A percentile compares a stretch with the other conserved stretches of the same genome.
Conservation (phyloP, 73 alveolate genomes). For the Stentor coeruleus region DNA sequence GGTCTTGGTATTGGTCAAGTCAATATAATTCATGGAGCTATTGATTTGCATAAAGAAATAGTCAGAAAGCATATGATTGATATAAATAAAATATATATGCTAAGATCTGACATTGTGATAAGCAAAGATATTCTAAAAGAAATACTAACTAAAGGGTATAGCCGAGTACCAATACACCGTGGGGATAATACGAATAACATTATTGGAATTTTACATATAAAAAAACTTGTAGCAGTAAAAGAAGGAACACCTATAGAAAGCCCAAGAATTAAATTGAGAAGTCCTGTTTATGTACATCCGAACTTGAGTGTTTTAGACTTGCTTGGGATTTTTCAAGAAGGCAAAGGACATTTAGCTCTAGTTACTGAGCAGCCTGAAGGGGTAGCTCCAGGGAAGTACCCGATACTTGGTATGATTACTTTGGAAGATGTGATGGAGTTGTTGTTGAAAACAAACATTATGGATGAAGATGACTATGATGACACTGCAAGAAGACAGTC, state of each 20-base stretch:
- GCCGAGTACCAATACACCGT: neutral
- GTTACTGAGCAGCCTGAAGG: slow-evolving; percentile 48
- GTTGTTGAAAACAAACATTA: slow-evolving; percentile 23
- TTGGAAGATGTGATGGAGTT: slow-evolving; percentile 35
- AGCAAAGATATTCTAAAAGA: neutral
- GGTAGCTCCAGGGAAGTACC: slow-evolving; percentile 32
- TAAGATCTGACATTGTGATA: neutral
- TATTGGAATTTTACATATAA: slow-evolving; percentile 1
- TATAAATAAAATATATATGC: neutral
- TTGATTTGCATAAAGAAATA: neutral
- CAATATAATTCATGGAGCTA: slow-evolving; percentile 20
- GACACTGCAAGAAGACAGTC: neutral
- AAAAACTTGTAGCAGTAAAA: neutral
- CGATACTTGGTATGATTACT: slow-evolving; percentile 27
- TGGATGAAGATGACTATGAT: slow-evolving; percentile 28
- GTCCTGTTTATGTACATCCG: neutral
- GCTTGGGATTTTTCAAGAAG: slow-evolving; percentile 3
- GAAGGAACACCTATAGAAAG: slow-evolving; percentile 1
- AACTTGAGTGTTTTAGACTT: neutral
- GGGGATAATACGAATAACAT: slow-evolving; percentile 7
- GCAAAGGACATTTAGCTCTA: slow-evolving; percentile 5
- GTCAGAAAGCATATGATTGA: neutral
- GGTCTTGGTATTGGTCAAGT: slow-evolving; percentile 1
- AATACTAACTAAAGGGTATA: neutral
- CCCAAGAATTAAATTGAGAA: slow-evolving; percentile 6